Base-by-base conservation (phyloP, 495 filamentous ascomycete species). In the Hypoxylon lenormandii region DNA sequence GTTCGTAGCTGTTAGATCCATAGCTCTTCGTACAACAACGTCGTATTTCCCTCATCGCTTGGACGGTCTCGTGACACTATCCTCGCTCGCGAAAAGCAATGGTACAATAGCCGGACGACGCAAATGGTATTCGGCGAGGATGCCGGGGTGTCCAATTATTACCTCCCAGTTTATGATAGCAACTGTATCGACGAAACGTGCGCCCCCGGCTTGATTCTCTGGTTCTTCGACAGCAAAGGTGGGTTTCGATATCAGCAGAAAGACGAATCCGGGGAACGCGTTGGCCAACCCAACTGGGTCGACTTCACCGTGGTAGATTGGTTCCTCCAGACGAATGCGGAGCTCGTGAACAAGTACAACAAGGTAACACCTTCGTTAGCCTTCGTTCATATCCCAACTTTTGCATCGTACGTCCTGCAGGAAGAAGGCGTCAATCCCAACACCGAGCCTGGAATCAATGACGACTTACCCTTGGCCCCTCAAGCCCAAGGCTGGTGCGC, bases 141-240 rank as follows among this genome's bases (percentile, higher is more conserved):
- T 7, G 80, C 84, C 4, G 91, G 90, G n/a, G 79, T 90, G 0
- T 85, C 87, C 0, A 92, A 93, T 65, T 92, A 92, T 70, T 91
- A 87, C 63, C 76, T 92, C 1, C 79, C 78, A 1, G 79, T 83
- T 5, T 81, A 81, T 40, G 60, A 68, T 0, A 22, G 56, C n/a
- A 54, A 45, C 13, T 80, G 80, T 57, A 21, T n/a, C 37, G 21
- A 18, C 4, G 53, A 60, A 45, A 30, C 57, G 8, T 75, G 78
- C 43, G 30, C 75, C 0, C 76, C 78, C 0, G 76, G 75, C 11
- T 77, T 89, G 11, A 65, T 93, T 3, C 81, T 92, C 28, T 93
- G 89, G 88, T 92, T 92, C 79, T 92, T 93, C 69, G 91, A 93
- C 73, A 86, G 82, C 54, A 82, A 83, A 33, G 90, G 90, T 37